Evolutionary conservation across 306 rosid genomes (phyloP), one percentile per base, ranked within the genome.

Genomic region (Potentilla sterilis): DNA sequence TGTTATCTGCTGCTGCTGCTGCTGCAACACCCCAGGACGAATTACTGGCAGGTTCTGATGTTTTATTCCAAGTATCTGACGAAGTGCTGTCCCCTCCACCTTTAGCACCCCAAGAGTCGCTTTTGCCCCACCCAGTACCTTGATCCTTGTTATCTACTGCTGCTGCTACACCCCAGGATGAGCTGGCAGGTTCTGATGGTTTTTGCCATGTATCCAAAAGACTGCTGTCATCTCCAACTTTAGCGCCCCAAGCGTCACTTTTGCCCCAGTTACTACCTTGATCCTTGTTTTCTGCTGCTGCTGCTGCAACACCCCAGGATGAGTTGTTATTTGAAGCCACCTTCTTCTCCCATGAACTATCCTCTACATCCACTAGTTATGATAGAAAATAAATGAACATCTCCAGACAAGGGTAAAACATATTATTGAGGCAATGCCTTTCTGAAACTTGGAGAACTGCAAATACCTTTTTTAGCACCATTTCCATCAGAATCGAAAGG

Each of bases 1-100:
- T 73, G 67, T 76, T 85, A n/a, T 78, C 74, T 28, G 90, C 83
- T 74, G 79, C 66, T 21, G 75, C 78, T 8, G 89, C 87, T 21
- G 75, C 77, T 8, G 89, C 87, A 42, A 87, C 81, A 76, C 92
- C 97, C 99, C 98, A 95, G 67, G 97, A 73, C 0, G 87, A 81
- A 54, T 55, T 66, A 55, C 79, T 69, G 55, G 64, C 61, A 57
- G 83, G 78, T 69, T 32, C 81, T 57, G 15, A 58, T 18, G 84
- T 70, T 78, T 84, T 86, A 32, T 75, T 76, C 89, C 79, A 73
- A 35, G 40, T 70, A 64, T 63, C 75, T 43, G 89, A 81, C 35
- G 72, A 76, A 80, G 73, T 44, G 51, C 66, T 78, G 64, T 67
- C 80, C 24, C 77, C 72, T 61, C 79, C 80, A 47, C 42, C 72